phyloP scores from a whole-genome alignment of 164 flowering plant species.

The Umbilicus rupestris region DNA sequence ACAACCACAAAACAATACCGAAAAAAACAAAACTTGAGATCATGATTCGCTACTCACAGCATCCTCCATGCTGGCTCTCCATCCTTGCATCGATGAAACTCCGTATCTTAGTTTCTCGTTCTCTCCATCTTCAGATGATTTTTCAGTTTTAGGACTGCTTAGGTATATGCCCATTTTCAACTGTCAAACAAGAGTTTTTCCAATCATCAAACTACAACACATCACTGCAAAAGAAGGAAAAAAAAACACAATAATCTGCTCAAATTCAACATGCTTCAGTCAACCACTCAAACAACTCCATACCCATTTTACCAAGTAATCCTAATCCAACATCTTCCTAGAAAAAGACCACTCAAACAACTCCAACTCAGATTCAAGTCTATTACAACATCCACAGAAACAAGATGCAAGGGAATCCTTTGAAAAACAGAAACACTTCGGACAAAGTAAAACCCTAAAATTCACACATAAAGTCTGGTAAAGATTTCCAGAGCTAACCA shows the following conservation, averaged over 20 bases:
- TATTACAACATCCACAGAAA: no score
- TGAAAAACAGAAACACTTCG: no score
- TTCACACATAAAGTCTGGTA: no score
- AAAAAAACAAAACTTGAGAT: not conserved
- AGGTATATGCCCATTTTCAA: slow-evolving; percentile 62
- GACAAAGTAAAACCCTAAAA: no score
- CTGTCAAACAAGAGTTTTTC: slow-evolving; percentile 13
- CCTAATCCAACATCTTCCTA: no score
- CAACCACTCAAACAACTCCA: no score
- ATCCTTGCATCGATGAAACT: slow-evolving; percentile 83
- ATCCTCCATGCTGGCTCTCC: slow-evolving; percentile 87
- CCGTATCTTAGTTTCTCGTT: slow-evolving; percentile 48
- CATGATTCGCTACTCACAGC: slow-evolving; percentile 44
- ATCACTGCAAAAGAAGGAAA: not conserved
- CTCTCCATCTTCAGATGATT: slow-evolving; percentile 68
- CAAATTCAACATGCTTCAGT: not conserved
- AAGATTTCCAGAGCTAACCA: no score
- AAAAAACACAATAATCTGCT: no score
- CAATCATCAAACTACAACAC: not conserved
- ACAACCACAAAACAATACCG: not conserved
- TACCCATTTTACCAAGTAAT: no score
- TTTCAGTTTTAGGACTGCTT: slow-evolving; percentile 71
- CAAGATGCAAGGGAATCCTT: no score
- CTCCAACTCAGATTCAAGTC: no score
- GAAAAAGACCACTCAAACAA: no score